These are phyloP conservation scores for Millerozyma miso DNA, from an alignment of 805 yeast genomes.

Conservation along the genomic window DNA sequence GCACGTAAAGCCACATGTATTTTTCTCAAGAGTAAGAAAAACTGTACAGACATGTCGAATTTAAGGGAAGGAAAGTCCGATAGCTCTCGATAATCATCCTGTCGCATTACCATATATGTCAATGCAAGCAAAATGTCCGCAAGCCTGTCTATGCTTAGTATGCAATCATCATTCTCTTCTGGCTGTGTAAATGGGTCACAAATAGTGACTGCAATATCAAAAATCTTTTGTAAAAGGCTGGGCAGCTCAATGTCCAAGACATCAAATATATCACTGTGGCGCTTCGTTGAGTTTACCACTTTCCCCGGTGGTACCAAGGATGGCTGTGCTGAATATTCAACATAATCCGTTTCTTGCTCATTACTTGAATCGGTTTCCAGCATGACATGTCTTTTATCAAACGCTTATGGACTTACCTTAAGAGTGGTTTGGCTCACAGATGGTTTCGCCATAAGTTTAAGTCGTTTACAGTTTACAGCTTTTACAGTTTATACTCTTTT, in stretches of 20 bases:
- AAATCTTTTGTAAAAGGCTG: slow-evolving; percentile 11
- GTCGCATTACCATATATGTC: slow-evolving; percentile 12
- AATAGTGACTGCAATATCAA: slow-evolving; percentile 17
- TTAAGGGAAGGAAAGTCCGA: slow-evolving; percentile 25
- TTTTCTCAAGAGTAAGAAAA: slow-evolving; percentile 34
- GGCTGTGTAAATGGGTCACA: slow-evolving; percentile 72
- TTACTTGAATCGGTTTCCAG: slow-evolving; percentile 13
- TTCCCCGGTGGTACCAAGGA: slow-evolving; percentile 7
- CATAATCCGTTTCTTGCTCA: slow-evolving; percentile 9
- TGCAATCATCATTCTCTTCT: slow-evolving; percentile 47
- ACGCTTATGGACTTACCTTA: neutral
- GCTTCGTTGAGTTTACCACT: slow-evolving; percentile 8
- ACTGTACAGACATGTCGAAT: slow-evolving; percentile 30
- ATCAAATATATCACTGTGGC: slow-evolving; percentile 12
- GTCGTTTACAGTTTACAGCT: neutral
- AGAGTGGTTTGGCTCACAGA: neutral
- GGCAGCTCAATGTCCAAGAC: slow-evolving; percentile 12
- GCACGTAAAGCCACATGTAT: slow-evolving; percentile 36
- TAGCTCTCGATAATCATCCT: slow-evolving; percentile 3
- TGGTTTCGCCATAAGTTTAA: neutral
- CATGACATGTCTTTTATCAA: slow-evolving; percentile 13
- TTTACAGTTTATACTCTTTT: too few species aligned
- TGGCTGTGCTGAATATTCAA: slow-evolving; percentile 14
- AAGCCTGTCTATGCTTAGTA: slow-evolving; percentile 54
- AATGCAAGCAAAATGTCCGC: slow-evolving; percentile 50